Conservation (phyloP, 331 rosid species). For the Dryas integrifolia region DNA sequence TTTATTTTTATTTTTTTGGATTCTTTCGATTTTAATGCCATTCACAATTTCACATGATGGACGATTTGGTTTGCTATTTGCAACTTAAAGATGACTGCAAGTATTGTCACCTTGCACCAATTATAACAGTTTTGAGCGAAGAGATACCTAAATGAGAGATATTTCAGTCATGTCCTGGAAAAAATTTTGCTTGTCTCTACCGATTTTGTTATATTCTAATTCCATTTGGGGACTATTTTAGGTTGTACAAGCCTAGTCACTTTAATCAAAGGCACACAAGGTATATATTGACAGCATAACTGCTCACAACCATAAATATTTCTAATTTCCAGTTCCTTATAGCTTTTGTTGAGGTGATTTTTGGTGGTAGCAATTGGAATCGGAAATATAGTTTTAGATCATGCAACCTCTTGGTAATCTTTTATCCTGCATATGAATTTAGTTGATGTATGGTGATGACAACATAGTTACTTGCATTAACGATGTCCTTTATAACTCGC, state of each 20-base stretch:
- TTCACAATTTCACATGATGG: conserved; percentile 12
- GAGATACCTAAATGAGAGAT: background rate
- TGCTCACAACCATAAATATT: background rate
- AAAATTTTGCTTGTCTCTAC: conserved; percentile 4
- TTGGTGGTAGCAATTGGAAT: background rate
- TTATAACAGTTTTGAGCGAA: background rate
- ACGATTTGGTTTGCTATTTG: conserved; percentile 28
- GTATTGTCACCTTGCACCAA: conserved; percentile 21
- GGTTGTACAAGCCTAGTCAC: conserved; percentile 16
- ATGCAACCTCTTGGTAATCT: background rate
- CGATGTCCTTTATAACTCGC: background rate
- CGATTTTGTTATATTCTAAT: background rate
- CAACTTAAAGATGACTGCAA: conserved; percentile 22
- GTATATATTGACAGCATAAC: conserved; percentile 6
- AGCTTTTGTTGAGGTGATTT: background rate
- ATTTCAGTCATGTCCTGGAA: conserved; percentile 19
- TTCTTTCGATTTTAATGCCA: conserved; percentile 24
- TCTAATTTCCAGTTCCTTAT: background rate
- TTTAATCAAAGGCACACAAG: background rate
- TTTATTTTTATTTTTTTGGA: conserved; percentile 16
- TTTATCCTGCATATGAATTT: conserved; percentile 7
- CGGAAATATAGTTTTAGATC: background rate
- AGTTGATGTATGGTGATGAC: background rate
- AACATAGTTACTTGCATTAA: too few species aligned
- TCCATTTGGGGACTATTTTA: conserved; percentile 13